A percentile compares a stretch with the other conserved stretches of the same genome.
These are phyloP conservation scores for Incumbomyces lentus DNA, from an alignment of 2,329 filamentous ascomycete species.

Conservation along the genomic window DNA sequence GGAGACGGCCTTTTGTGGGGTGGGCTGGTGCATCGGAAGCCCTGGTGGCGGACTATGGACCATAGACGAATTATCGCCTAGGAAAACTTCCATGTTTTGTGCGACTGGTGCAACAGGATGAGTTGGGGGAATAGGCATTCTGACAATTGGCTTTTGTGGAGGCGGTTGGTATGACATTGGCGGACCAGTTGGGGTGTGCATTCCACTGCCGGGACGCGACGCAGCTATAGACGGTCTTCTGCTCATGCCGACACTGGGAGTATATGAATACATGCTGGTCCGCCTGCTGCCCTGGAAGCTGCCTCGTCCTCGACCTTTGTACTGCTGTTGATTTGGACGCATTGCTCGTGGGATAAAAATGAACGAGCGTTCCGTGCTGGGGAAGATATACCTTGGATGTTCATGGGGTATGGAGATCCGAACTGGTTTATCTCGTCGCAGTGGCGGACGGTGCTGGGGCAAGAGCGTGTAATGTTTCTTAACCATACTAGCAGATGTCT, in stretches of 20 bases:
- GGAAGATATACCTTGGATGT: constrained; percentile 75
- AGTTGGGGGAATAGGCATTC: constrained; percentile 50
- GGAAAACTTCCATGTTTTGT: neutral
- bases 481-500: constrained; percentile 62
- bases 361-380: constrained; percentile 80
- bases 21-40: constrained; percentile 82
- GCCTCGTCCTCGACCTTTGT: constrained; percentile 59
- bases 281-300: constrained; percentile 61
- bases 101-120: constrained; percentile 34
- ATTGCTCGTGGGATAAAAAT: constrained; percentile 94
- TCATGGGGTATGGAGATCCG: constrained; percentile 78
- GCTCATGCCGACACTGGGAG: constrained; percentile 78
- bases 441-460: constrained; percentile 84
- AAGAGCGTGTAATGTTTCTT: constrained; percentile 88
- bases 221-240: constrained; percentile 65
- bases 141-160: constrained; percentile 60
- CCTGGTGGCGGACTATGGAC: constrained; percentile 38
- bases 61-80: constrained; percentile 4
- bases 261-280: constrained; percentile 78
- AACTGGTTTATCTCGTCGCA: constrained; percentile 92
- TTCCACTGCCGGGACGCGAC: constrained; percentile 7
- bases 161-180: constrained; percentile 48
- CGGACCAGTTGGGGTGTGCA: constrained; percentile 20
- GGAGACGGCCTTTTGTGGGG: constrained; percentile 87
- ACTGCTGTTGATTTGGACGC: constrained; percentile 80